Evolutionary conservation across 139 green algal species (phyloP).

Genomic region (Chlorella sp.): DNA sequence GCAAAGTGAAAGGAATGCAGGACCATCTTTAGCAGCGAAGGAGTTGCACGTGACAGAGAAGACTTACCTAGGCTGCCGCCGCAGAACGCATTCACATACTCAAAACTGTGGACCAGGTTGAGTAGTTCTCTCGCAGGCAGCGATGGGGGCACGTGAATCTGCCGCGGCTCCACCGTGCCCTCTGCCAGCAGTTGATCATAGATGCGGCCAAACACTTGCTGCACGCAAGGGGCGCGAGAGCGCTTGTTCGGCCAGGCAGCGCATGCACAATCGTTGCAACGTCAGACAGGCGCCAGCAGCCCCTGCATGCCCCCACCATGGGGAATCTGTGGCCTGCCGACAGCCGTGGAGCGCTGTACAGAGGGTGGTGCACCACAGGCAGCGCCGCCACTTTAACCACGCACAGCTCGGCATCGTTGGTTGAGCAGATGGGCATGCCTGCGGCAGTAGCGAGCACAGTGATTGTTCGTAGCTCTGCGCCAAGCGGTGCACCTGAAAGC

Average conservation of each 20-base stretch:
- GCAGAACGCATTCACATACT: conserved; percentile 69
- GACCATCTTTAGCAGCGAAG: too few species aligned
- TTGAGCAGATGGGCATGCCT: too few species aligned
- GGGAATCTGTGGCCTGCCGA: conserved; percentile 77
- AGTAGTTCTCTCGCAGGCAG: conserved; percentile 39
- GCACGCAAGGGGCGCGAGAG: neutral
- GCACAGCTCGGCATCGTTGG: too few species aligned
- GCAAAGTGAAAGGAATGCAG: neutral
- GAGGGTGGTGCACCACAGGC: conserved; percentile 40
- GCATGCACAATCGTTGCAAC: neutral
- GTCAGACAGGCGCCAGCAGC: neutral
- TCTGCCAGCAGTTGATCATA: conserved; percentile 55
- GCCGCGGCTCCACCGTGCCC: conserved; percentile 38
- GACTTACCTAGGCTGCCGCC: conserved; percentile 3
- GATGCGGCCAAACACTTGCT: conserved; percentile 66
- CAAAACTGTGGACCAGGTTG: conserved; percentile 50
- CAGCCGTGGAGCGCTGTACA: conserved; percentile 74
- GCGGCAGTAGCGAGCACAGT: too few species aligned
- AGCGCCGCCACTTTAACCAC: neutral
- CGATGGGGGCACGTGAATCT: conserved; percentile 29
- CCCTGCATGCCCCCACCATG: conserved; percentile 52
- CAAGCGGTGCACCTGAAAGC: too few species aligned
- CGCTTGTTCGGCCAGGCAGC: too few species aligned
- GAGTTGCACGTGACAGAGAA: too few species aligned
- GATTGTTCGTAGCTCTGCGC: too few species aligned